phyloP scores from a whole-genome alignment of 2,329 filamentous ascomycete genomes.

The Dryadomyces quercivorus region DNA sequence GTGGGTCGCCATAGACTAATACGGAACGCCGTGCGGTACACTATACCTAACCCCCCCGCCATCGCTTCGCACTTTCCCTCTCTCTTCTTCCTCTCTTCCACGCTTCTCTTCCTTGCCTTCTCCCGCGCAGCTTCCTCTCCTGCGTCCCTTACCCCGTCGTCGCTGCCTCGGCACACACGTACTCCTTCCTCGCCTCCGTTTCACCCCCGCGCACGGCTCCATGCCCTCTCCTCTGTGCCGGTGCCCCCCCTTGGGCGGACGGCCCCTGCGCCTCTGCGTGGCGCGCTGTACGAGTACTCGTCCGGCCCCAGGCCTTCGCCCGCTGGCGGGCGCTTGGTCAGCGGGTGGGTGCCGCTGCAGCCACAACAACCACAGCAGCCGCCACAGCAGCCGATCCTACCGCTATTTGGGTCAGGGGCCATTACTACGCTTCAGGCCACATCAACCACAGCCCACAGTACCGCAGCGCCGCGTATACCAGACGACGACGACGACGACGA shows the following conservation, averaged over 20 bases:
- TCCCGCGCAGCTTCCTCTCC: background rate
- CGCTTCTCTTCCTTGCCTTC: background rate
- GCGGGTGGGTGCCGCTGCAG: conserved; percentile 1
- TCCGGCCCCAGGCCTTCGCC: background rate
- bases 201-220: background rate
- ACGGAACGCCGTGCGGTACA: background rate
- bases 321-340: background rate
- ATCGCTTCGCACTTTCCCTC: background rate
- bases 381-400: conserved; percentile 5
- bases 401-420: conserved; percentile 13
- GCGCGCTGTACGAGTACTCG: conserved; percentile 1
- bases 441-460: conserved; percentile 15
- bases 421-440: conserved; percentile 17
- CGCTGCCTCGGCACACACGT: background rate
- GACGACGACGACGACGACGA: conserved; percentile 8
- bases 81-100: background rate
- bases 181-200: background rate
- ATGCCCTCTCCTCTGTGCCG: conserved; percentile 6
- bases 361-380: background rate
- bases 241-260: conserved; percentile 4
- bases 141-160: background rate
- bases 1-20: background rate
- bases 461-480: conserved; percentile 17
- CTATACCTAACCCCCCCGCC: background rate
- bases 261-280: conserved; percentile 3